Base-by-base conservation (phyloP, 73 alveolate species). In the Tetrahymena elliotti region DNA sequence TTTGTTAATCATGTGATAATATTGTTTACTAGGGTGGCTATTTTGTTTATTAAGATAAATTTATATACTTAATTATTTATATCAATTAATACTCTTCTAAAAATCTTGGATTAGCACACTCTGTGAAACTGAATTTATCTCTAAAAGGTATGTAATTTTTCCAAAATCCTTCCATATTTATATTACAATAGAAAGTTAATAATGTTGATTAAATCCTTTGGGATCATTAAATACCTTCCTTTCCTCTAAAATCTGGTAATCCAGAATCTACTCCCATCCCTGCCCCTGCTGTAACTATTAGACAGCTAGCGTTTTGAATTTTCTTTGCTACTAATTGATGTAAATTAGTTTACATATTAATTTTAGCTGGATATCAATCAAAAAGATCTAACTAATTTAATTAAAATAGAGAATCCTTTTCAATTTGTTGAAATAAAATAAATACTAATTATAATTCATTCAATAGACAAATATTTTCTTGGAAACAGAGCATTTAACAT, bases 181-280 rank as follows among this genome's bases (percentile, higher is more conserved):
- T 18, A 8, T 12, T 47, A 8, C 54, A 40, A 10, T 40, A 40
- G 15, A 10, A 40, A 40, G 8, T 40, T 15, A 40, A 10, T 40
- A 40, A 10, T 40, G 15, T 40, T 40, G 8, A 40, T 40, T 40
- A n/a, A n/a, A 40, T 40, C 54, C 8, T 10, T 40, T 40, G 8
- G 8, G 15, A 10, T 40, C 8, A 40, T 40, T 8, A n/a, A 68
- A 27, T 68, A 68, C 88, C 88, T 47, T 96, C 93, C 10, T 54
- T 95, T n/a, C 99, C 97, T 93, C 98, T 84, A 92, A 93, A 97
- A 94, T 97, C 97, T 1, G 99, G 99, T 33, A 97, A 95, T 40
- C 99, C 99, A 22, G 98, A 95, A 92, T 96, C 98, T 8, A 96
- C 96, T 33, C 99, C 97, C 97, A 97, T 97, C 11, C 99, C 99